Evolutionary conservation across 345 rosid species (phyloP).

Genomic region (Salix brachista): DNA sequence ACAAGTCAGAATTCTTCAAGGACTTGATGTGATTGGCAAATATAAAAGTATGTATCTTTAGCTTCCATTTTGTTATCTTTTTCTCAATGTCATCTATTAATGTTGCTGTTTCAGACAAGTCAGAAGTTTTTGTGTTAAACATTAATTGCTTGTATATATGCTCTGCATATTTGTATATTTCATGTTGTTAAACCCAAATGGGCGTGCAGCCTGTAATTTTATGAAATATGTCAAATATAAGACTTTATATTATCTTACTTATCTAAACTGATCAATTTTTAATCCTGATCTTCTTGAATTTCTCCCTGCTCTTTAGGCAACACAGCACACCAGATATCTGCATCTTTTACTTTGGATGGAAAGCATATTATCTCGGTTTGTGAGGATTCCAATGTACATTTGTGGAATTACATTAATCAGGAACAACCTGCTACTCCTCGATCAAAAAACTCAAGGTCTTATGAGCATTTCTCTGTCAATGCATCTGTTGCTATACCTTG

Average conservation of each 20-base stretch:
- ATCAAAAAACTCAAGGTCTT: constrained; percentile 40
- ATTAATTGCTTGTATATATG: neutral
- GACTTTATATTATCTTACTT: neutral
- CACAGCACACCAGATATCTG: constrained; percentile 51
- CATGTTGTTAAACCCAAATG: neutral
- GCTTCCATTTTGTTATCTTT: neutral
- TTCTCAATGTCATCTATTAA: neutral
- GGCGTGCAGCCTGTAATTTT: neutral
- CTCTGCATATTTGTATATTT: neutral
- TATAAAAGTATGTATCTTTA: constrained; percentile 44
- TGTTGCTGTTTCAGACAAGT: neutral
- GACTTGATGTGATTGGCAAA: constrained; percentile 51
- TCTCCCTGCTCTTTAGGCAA: constrained; percentile 42
- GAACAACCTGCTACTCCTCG: constrained; percentile 30
- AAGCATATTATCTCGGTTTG: constrained; percentile 62
- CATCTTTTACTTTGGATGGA: constrained; percentile 68
- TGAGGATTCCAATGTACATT: constrained; percentile 57
- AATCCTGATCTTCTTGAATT: neutral
- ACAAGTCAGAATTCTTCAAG: constrained; percentile 43
- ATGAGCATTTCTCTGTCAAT: constrained; percentile 62
- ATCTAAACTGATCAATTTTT: neutral
- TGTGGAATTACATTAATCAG: constrained; percentile 58
- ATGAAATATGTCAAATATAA: neutral
- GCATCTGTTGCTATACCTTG: constrained; percentile 69
- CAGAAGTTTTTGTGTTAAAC: neutral